These are phyloP conservation scores for Phytophthora sp. DNA, from an alignment of 352 stramenopile species.

Conservation along the genomic window DNA sequence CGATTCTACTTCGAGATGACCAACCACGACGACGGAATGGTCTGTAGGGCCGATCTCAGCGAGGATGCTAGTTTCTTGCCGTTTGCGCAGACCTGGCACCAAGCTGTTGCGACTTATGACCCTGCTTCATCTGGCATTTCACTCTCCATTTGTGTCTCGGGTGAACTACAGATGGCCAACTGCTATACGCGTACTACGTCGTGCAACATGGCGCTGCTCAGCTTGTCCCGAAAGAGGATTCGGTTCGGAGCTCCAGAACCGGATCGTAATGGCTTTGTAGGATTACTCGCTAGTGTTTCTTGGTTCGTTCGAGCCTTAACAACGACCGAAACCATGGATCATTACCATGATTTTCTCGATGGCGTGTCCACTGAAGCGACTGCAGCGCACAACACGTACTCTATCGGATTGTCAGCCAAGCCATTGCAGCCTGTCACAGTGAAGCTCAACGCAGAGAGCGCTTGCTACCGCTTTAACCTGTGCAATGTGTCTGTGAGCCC, in stretches of 20 bases:
- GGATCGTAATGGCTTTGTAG: slow-evolving; percentile 44
- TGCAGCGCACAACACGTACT: slow-evolving; percentile 58
- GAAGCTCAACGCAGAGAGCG: slow-evolving; percentile 49
- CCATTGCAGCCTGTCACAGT: slow-evolving; percentile 58
- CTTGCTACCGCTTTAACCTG: slow-evolving; percentile 78
- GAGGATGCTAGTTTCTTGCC: slow-evolving; percentile 13
- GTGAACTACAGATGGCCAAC: slow-evolving; percentile 9
- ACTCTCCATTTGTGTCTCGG: slow-evolving; percentile 44
- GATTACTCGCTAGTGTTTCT: slow-evolving; percentile 49
- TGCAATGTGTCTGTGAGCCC: slow-evolving; percentile 68
- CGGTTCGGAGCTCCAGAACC: slow-evolving; percentile 15
- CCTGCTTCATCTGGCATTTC: slow-evolving; percentile 45
- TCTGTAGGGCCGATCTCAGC: slow-evolving; percentile 24
- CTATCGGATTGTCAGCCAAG: slow-evolving; percentile 49
- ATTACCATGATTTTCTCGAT: slow-evolving; percentile 71
- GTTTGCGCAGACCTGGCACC: slow-evolving; percentile 46
- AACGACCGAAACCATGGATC: slow-evolving; percentile 53
- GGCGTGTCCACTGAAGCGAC: slow-evolving; percentile 26
- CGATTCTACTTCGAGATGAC: slow-evolving; percentile 41
- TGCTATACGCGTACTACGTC: slow-evolving; percentile 10
- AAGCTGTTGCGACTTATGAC: slow-evolving; percentile 64
- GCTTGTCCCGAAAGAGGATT: slow-evolving; percentile 38
- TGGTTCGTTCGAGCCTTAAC: slow-evolving; percentile 61
- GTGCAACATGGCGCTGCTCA: slow-evolving; percentile 55
- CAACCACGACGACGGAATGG: slow-evolving; percentile 22